These are phyloP conservation scores for Calocera viscosa DNA, from an alignment of 768 basidiomycete genomes.

Conservation along the genomic window DNA sequence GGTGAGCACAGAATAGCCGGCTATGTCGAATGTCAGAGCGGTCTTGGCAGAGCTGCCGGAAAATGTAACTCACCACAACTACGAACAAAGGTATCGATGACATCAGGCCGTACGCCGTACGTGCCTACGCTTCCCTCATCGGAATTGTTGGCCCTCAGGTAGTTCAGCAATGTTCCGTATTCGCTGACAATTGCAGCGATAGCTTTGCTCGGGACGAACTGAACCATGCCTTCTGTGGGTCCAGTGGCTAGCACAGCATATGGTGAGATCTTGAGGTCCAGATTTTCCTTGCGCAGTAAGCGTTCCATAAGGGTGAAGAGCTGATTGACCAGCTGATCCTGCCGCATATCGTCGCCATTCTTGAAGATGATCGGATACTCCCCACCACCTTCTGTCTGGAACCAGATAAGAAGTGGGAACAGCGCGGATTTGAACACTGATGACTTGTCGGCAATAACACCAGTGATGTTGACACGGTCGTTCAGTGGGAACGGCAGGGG, in stretches of 20 bases:
- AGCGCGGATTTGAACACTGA: slow-evolving; percentile 97
- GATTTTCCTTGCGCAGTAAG: slow-evolving; percentile 81
- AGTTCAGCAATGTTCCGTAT: slow-evolving; percentile 75
- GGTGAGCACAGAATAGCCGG: slow-evolving; percentile 95
- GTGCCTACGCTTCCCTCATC: slow-evolving; percentile 93
- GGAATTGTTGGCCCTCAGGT: slow-evolving; percentile 71
- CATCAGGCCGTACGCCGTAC: slow-evolving; percentile 84
- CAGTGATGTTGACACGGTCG: slow-evolving; percentile 69
- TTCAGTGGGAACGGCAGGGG: slow-evolving; percentile 83
- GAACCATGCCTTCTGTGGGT: slow-evolving; percentile 83
- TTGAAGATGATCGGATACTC: slow-evolving; percentile 97
- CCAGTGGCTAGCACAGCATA: slow-evolving; percentile 92
- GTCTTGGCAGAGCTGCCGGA: neutral
- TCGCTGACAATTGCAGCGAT: slow-evolving; percentile 91
- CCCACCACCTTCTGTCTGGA: slow-evolving; percentile 69
- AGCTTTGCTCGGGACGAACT: slow-evolving; percentile 92
- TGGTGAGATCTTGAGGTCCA: slow-evolving; percentile 82
- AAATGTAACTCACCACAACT: slow-evolving; percentile 69
- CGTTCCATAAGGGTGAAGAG: slow-evolving; percentile 98
- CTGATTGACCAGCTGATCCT: slow-evolving; percentile 96
- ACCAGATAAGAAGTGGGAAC: slow-evolving; percentile 80
- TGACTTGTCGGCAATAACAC: slow-evolving; percentile 83
- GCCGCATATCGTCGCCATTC: slow-evolving; percentile 96
- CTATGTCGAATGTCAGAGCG: slow-evolving; percentile 33
- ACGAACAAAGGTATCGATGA: slow-evolving; percentile 90